Percentiles rank a stretch among this genome's conserved stretches.
Conservation (phyloP, 208 protist species). For the Blechomonas ayalai region DNA sequence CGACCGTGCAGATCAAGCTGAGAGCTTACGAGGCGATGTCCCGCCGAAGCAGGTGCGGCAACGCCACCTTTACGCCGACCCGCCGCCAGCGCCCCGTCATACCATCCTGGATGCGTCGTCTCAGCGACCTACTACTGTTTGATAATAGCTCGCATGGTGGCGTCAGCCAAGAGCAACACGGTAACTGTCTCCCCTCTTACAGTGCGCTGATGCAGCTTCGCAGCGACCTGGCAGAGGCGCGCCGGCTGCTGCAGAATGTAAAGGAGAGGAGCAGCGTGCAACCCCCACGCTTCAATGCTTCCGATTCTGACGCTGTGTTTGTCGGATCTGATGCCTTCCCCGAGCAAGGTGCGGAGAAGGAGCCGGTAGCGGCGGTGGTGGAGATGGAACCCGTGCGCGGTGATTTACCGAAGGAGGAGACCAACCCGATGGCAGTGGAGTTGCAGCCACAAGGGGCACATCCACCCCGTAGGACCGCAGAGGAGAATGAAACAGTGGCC, state of each 20-base stretch:
- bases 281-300: neutral
- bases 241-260: conserved; percentile 18
- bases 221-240: conserved; percentile 16
- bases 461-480: no score
- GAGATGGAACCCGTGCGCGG: neutral
- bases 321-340: conserved; percentile 4
- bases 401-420: conserved; percentile 4
- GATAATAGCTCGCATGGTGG: conserved; percentile 14
- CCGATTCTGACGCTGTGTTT: neutral
- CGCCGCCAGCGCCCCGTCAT: conserved; percentile 15
- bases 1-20: conserved; percentile 6
- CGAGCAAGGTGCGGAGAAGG: neutral
- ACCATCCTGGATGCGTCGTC: conserved; percentile 38
- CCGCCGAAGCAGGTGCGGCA: neutral
- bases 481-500: no score
- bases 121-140: conserved; percentile 38
- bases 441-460: no score
- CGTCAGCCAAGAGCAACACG: conserved; percentile 6
- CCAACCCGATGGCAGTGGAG: neutral
- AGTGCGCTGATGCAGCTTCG: conserved; percentile 20
- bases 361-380: neutral
- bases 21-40: neutral
- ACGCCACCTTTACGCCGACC: conserved; percentile 1
- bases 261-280: conserved; percentile 7
- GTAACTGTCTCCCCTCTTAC: conserved; percentile 6